Evolutionary conservation across 1,284 basidiomycete species (phyloP).

Genomic region (Fomitopsis pinicola): DNA sequence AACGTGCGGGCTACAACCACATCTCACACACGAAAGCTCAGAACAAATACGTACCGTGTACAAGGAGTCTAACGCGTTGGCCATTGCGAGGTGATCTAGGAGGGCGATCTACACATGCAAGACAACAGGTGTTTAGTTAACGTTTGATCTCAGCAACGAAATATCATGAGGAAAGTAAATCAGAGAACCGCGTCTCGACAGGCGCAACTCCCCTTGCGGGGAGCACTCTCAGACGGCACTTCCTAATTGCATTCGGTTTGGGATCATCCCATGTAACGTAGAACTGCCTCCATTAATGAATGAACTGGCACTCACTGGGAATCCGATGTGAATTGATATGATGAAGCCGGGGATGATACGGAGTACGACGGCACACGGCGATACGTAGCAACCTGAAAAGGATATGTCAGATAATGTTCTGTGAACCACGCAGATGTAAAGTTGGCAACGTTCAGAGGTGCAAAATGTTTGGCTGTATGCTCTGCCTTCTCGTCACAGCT

Average conservation of each 20-base stretch:
- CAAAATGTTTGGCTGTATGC: conserved; percentile 31
- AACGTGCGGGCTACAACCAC: no score
- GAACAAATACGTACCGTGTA: no score
- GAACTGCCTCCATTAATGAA: background rate
- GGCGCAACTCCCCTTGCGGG: conserved; percentile 20
- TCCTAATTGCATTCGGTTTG: conserved; percentile 33
- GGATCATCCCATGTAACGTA: conserved; percentile 20
- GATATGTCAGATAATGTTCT: background rate
- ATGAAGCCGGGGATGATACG: no score
- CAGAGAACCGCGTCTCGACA: conserved; percentile 34
- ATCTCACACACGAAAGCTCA: no score
- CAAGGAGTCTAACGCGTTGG: no score
- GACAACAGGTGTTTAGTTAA: no score
- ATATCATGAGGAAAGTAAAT: conserved; percentile 3
- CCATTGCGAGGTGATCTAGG: no score
- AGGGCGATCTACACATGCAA: no score
- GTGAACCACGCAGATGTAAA: background rate
- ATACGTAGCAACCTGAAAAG: background rate
- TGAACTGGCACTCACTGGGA: background rate
- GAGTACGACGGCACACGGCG: background rate
- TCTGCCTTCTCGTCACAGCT: conserved; percentile 31
- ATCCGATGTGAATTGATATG: background rate
- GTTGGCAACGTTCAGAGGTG: conserved; percentile 20
- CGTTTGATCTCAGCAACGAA: background rate
- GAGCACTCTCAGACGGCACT: conserved; percentile 31